Conservation (phyloP, 257 asterid species). For the Solanum chiquidenum region DNA sequence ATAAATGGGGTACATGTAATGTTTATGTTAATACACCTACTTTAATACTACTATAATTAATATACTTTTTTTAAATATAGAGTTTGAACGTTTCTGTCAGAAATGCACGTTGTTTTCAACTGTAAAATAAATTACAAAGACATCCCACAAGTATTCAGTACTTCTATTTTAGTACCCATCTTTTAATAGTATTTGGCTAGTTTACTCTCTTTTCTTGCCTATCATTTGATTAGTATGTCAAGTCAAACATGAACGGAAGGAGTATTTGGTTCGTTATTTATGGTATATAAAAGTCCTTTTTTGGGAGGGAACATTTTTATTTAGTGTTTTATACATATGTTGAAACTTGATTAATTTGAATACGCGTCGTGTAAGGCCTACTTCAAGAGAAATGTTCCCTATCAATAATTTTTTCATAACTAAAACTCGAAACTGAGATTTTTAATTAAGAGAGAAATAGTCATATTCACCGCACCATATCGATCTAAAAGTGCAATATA, state of each 20-base stretch:
- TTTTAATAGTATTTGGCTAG: not conserved
- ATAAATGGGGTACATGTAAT: not conserved
- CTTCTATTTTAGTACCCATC: not conserved
- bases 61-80: not conserved
- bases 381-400: not conserved
- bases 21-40: not conserved
- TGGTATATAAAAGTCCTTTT: too few species aligned
- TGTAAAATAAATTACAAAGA: not conserved
- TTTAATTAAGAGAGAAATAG: too few species aligned
- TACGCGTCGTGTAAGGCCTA: too few species aligned
- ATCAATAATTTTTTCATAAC: too few species aligned
- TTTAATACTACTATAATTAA: not conserved
- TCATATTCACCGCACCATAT: not conserved
- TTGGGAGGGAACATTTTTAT: too few species aligned
- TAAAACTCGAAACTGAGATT: not conserved
- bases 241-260: not conserved
- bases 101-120: not conserved
- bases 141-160: not conserved
- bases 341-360: too few species aligned
- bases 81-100: not conserved
- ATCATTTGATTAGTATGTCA: not conserved
- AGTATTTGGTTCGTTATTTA: too few species aligned
- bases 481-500: not conserved
- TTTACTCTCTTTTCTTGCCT: not conserved
- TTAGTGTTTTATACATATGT: too few species aligned